Evolutionary conservation across 768 basidiomycete species (phyloP).

Genomic region (Tricholomella constricta): DNA sequence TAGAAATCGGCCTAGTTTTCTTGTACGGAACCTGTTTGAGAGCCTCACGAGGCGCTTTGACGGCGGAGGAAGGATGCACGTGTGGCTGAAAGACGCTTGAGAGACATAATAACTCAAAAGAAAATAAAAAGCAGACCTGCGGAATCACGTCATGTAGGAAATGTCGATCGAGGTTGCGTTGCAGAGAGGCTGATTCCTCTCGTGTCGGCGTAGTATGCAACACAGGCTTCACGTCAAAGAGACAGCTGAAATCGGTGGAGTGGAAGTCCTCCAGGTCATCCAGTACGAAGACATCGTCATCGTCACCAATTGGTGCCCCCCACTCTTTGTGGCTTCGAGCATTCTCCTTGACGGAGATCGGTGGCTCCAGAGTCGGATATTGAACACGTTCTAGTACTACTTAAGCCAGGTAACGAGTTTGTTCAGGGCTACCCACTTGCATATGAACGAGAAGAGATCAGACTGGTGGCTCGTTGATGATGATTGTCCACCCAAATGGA

Average conservation of each 20-base stretch:
- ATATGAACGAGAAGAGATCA: background rate
- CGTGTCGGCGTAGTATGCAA: background rate
- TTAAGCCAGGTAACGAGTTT: background rate
- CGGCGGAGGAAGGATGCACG: slow-evolving; percentile 29
- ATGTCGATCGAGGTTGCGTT: slow-evolving; percentile 33
- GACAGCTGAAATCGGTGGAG: slow-evolving; percentile 31
- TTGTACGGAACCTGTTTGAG: slow-evolving; percentile 31
- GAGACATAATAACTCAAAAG: slow-evolving; percentile 14
- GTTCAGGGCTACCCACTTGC: background rate
- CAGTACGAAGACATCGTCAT: slow-evolving; percentile 38
- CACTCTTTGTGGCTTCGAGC: slow-evolving; percentile 34
- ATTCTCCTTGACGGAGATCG: background rate
- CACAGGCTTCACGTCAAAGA: background rate
- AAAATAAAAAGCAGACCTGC: slow-evolving; percentile 40
- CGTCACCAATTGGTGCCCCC: slow-evolving; percentile 33
- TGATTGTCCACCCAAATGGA: background rate
- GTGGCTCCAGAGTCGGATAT: slow-evolving; percentile 5
- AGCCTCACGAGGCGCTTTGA: slow-evolving; percentile 20
- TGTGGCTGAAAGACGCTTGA: slow-evolving; percentile 33
- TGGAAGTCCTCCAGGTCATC: slow-evolving; percentile 47
- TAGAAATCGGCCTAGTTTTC: slow-evolving; percentile 36
- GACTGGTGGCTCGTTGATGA: background rate
- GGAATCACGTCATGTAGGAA: slow-evolving; percentile 43
- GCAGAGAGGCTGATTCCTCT: slow-evolving; percentile 23
- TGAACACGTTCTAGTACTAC: slow-evolving; percentile 9